These are phyloP conservation scores for Coemansia sp. DNA, from an alignment of 192 early-diverging fungal genomes.

Conservation along the genomic window DNA sequence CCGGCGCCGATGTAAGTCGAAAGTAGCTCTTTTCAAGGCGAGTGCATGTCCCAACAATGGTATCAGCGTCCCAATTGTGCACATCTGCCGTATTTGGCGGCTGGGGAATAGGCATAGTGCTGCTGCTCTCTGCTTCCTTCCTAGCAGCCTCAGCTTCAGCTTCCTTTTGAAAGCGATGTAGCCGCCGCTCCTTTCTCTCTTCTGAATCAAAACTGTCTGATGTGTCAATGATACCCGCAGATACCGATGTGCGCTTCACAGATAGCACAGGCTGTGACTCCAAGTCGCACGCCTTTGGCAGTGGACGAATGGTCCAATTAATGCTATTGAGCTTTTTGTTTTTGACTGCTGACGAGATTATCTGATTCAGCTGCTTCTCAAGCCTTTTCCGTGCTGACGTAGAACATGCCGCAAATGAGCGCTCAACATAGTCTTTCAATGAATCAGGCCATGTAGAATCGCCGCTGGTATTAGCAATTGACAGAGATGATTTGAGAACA, in stretches of 20 bases:
- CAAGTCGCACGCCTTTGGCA: slow-evolving; percentile 47
- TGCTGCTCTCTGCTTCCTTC: slow-evolving; percentile 25
- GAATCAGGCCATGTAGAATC: slow-evolving; percentile 32
- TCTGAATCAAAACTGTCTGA: slow-evolving; percentile 41
- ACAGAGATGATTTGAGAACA: neutral
- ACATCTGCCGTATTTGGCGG: slow-evolving; percentile 57
- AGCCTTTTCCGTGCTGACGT: slow-evolving; percentile 8
- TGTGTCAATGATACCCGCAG: slow-evolving; percentile 6
- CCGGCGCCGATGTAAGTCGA: slow-evolving; percentile 88
- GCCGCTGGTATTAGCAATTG: slow-evolving; percentile 5
- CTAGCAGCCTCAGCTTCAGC: slow-evolving; percentile 32
- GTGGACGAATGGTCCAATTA: slow-evolving; percentile 36
- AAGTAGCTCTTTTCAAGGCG: slow-evolving; percentile 91
- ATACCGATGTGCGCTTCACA: slow-evolving; percentile 22
- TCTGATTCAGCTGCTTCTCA: slow-evolving; percentile 51
- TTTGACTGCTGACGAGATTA: slow-evolving; percentile 32
- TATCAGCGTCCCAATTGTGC: slow-evolving; percentile 74
- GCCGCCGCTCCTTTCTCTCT: slow-evolving; percentile 39
- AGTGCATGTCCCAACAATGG: slow-evolving; percentile 85
- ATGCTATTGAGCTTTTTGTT: slow-evolving; percentile 47
- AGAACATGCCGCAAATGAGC: slow-evolving; percentile 45
- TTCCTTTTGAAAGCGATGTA: slow-evolving; percentile 44
- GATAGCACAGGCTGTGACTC: neutral
- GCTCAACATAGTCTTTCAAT: slow-evolving; percentile 45
- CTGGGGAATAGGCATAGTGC: slow-evolving; percentile 26